Base-by-base conservation (phyloP, 148 eudicot species). In the Vaccinium macrocarpon region DNA sequence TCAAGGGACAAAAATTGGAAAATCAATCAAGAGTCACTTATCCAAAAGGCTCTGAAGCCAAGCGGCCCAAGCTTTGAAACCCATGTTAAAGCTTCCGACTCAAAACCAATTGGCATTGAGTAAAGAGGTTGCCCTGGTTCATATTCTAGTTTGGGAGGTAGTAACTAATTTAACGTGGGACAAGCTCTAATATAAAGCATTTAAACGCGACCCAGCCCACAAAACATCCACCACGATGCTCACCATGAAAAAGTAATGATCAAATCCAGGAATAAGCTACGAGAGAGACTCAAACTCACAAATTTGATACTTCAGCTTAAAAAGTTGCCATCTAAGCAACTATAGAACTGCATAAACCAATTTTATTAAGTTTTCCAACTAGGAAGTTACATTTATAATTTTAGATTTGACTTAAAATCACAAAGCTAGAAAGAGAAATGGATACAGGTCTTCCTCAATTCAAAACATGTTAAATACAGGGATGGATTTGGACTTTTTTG, bases 171-270 rank as follows among this genome's bases (percentile, higher is more conserved):
- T n/a, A 62, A 61, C 9, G 27, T 8, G 21, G 68, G 27, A 62
- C 68, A 62, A 62, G 68, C 68, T 62, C 68, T n/a, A n/a, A n/a
- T n/a, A 42, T 46, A 18, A 42, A 74, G 52, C 78, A 74, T 42
- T 74, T 2, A 42, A 52, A 75, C 29, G 42, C n/a, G 46, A 12
- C 25, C n/a, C 19, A 74, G 12, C 78, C 51, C 78, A 74, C 25
- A 19, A 74, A 38, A 46, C 25, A 48, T 75, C 78, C 27, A 21
- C 51, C 78, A 42, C 42, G 25, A 74, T 35, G 52, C 53, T 75
- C 27, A 1, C 53, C 78, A 68, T 8, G 9, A 75, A 42, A 42
- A 21, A 46, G 5, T 19, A 46, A 46, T 46, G 78, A 75, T 46
- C 78, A 42, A 21, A 75, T 75, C 23, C 29, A 46, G 10, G 53